Evolutionary conservation across 2,329 filamentous ascomycete species (phyloP).

Genomic region (Ambrosiella beaveri): DNA sequence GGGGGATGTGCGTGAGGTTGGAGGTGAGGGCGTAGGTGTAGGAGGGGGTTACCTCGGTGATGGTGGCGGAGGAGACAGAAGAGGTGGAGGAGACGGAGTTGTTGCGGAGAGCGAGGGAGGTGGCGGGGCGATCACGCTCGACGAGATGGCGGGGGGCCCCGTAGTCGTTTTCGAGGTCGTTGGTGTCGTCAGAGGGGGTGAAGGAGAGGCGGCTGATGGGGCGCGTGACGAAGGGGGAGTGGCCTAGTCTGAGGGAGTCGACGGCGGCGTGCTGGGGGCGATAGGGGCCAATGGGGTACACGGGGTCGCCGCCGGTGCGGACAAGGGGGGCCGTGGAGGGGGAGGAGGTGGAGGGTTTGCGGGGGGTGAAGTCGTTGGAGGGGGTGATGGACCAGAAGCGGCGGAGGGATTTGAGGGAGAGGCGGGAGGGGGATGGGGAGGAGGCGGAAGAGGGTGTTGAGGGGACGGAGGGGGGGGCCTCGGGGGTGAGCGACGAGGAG

Average conservation of each 20-base stretch:
- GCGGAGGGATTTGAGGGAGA: neutral
- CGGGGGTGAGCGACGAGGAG: neutral
- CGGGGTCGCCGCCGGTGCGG: neutral
- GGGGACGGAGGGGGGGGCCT: neutral
- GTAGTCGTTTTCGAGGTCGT: neutral
- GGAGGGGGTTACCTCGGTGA: neutral
- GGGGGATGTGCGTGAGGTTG: neutral
- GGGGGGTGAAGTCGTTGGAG: conserved; percentile 1
- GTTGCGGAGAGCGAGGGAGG: neutral
- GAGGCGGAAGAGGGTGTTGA: neutral
- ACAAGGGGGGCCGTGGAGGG: neutral
- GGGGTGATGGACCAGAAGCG: conserved; percentile 7
- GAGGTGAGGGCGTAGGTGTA: neutral
- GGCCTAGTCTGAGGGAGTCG: neutral
- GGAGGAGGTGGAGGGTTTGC: neutral
- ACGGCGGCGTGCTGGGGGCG: conserved; percentile 1
- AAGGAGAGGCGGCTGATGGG: neutral
- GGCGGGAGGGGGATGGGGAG: neutral
- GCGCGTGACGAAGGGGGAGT: neutral
- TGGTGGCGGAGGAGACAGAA: neutral
- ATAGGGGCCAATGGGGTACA: neutral
- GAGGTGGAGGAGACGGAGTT: neutral
- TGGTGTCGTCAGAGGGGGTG: neutral
- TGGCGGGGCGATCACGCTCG: neutral
- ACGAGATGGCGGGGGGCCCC: neutral